These are phyloP conservation scores for Phytophthora fragariaefolia DNA, from an alignment of 352 stramenopile genomes.

Conservation along the genomic window DNA sequence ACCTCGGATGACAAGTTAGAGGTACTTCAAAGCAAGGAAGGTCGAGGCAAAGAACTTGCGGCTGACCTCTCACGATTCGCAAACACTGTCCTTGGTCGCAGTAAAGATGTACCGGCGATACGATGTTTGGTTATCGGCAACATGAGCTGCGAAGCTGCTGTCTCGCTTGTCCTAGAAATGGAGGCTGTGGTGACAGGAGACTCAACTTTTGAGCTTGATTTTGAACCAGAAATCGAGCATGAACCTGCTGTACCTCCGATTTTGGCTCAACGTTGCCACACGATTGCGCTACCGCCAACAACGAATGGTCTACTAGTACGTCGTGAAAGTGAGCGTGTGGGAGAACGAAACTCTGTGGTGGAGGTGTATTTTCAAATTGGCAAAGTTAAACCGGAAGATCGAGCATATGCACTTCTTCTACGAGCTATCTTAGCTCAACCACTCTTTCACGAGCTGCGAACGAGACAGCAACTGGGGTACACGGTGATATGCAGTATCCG, in stretches of 20 bases:
- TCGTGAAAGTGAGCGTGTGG: conserved; percentile 64
- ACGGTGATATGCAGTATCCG: conserved; percentile 78
- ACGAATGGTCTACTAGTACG: conserved; percentile 65
- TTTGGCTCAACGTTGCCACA: conserved; percentile 49
- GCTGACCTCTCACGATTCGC: conserved; percentile 43
- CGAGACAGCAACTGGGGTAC: conserved; percentile 85
- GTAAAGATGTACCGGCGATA: conserved; percentile 4
- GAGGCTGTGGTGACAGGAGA: conserved; percentile 27
- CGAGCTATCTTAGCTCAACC: conserved; percentile 84
- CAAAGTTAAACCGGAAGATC: conserved; percentile 47
- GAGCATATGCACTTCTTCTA: conserved; percentile 74
- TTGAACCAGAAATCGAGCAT: conserved; percentile 30
- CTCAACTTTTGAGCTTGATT: conserved; percentile 9
- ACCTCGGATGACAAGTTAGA: conserved; percentile 64
- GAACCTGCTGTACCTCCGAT: conserved; percentile 28
- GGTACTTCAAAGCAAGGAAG: conserved; percentile 38
- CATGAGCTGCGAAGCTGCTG: conserved; percentile 42
- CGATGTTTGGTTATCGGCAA: conserved; percentile 73
- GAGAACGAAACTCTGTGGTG: conserved; percentile 82
- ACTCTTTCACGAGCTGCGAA: conserved; percentile 84
- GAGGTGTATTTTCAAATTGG: conserved; percentile 89
- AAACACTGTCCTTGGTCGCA: conserved; percentile 28
- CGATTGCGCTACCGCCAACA: conserved; percentile 57
- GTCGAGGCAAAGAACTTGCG: conserved; percentile 24
- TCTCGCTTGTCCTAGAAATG: conserved; percentile 46